phyloP scores from a whole-genome alignment of 192 early-diverging fungal species.

The Linnemannia hyalina region DNA sequence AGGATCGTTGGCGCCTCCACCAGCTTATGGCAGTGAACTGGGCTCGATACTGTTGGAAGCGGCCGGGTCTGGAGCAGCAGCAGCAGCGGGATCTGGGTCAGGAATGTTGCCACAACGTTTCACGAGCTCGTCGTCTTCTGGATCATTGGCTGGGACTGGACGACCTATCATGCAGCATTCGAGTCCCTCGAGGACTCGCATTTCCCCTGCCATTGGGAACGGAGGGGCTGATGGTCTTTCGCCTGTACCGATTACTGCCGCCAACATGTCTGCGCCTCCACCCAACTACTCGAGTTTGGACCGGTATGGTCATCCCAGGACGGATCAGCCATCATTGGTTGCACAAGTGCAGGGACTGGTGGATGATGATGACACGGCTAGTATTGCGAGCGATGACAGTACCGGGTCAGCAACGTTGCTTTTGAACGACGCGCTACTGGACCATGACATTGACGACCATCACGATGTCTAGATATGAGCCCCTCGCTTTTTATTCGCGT shows the following conservation, averaged over 20 bases:
- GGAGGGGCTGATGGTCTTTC: neutral
- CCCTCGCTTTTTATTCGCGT: too few species aligned
- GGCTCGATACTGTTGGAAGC: constrained; percentile 75
- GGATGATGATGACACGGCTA: constrained; percentile 14
- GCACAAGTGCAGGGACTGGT: neutral
- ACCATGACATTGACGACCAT: neutral
- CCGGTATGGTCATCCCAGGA: constrained; percentile 7
- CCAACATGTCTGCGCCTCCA: constrained; percentile 42
- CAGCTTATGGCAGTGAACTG: constrained; percentile 81
- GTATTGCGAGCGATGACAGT: constrained; percentile 22
- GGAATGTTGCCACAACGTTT: neutral
- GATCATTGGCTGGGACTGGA: constrained; percentile 15
- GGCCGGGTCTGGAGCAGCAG: constrained; percentile 1
- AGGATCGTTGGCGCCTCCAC: constrained; percentile 81
- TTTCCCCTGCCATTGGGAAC: constrained; percentile 18
- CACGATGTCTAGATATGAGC: neutral
- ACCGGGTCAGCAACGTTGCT: constrained; percentile 22
- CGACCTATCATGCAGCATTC: constrained; percentile 38
- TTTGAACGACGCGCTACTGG: constrained; percentile 9
- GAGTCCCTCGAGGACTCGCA: constrained; percentile 37
- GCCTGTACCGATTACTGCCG: constrained; percentile 15
- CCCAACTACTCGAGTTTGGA: constrained; percentile 40
- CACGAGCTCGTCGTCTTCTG: neutral
- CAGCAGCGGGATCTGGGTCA: neutral
- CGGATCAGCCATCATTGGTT: neutral